Base-by-base conservation (phyloP, 345 rosid genomes). In the Eucalyptus regnans region DNA sequence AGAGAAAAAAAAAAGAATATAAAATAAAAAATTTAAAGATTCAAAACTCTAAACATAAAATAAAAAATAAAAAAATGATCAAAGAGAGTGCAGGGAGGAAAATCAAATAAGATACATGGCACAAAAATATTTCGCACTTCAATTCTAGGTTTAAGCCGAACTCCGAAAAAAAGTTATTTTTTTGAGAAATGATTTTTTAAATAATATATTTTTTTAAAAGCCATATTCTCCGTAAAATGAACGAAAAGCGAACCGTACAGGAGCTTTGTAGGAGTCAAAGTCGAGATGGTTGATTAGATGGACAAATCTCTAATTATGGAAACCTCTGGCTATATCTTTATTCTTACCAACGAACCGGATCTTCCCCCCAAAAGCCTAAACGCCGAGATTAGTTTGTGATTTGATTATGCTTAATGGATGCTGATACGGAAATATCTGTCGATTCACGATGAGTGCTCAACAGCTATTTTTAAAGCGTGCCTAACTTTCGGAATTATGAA, bases 81-180 rank as follows among this genome's bases (percentile, higher is more conserved):
- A 52, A 52, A 52, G 58, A 52, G 58, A 52, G 58, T 52, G 58
- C 5, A 7, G 2, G 5, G 10, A 7, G 23, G 10, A 52, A 52
- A 52, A 8, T 52, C 25, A 52, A 52, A 52, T 18, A 1, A 52
- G 10, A 52, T 8, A 52, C 58, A 52, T 52, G 23, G 58, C 5
- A 52, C 25, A 52, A 52, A 52, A 52, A 18, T 7, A 52, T 52
- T 52, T 52, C 8, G 5, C 25, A 52, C 0, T 52, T 52, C 58
- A 20, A 52, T 52, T 52, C 0, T 10, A 20, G 2, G 25, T 52
- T 52, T 52, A 7, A 52, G 58, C 10, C 9, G 2, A 52, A 52
- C 58, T 52, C 0, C 2, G 0, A 52, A 0, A 1, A 52, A 52
- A 52, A 52, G 9, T 52, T 7, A 52, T 18, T 3, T 7, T 52